Percentiles rank a stretch among this genome's conserved stretches.
These are phyloP conservation scores for Stagonosporopsis tanaceti DNA, from an alignment of 2,329 filamentous ascomycete species.

Conservation along the genomic window DNA sequence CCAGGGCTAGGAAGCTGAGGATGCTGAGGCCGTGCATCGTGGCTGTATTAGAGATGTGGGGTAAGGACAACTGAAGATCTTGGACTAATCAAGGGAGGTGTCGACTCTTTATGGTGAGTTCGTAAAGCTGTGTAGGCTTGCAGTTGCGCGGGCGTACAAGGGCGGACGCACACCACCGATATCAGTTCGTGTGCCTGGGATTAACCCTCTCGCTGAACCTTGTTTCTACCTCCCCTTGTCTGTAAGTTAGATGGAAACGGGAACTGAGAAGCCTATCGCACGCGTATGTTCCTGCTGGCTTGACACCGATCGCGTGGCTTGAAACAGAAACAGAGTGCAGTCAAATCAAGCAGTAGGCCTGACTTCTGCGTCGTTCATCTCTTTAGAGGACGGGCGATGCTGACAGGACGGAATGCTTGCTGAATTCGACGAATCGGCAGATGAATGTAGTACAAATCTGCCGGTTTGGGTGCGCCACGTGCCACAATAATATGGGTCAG, in stretches of 20 bases:
- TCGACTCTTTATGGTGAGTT: slow-evolving; percentile 1
- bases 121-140: slow-evolving; percentile 3
- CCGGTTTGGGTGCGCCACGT: slow-evolving; percentile 6
- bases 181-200: slow-evolving; percentile 9
- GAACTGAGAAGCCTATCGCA: background rate
- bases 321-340: background rate
- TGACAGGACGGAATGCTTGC: slow-evolving; percentile 18
- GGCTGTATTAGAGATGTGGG: background rate
- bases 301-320: slow-evolving; percentile 3
- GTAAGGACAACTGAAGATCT: background rate
- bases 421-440: slow-evolving; percentile 14
- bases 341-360: slow-evolving; percentile 9
- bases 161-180: slow-evolving; percentile 6
- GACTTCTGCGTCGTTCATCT: slow-evolving; percentile 1
- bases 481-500: slow-evolving; percentile 10
- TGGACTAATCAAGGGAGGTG: background rate
- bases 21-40: slow-evolving; percentile 21
- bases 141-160: slow-evolving; percentile 7
- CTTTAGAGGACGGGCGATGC: slow-evolving; percentile 2
- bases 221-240: background rate
- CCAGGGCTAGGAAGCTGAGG: slow-evolving; percentile 15
- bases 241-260: slow-evolving; percentile 1
- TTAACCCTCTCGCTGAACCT: background rate
- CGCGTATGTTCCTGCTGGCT: background rate
- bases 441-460: slow-evolving; percentile 7